These are phyloP conservation scores for Arabis alpina DNA, from an alignment of 345 rosid genomes.

Conservation along the genomic window DNA sequence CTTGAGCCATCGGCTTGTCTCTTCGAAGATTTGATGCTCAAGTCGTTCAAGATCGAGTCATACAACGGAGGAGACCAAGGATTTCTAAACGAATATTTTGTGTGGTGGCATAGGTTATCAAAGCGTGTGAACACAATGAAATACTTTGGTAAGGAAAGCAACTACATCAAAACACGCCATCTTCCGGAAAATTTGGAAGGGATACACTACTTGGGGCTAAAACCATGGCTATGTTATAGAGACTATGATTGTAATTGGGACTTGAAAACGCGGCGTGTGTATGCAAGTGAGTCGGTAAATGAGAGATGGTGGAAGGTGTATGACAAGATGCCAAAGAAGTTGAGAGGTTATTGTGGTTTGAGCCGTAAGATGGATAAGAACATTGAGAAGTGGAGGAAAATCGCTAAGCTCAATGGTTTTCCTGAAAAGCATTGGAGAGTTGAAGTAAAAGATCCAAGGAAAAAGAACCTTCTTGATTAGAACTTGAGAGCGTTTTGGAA, in stretches of 20 bases:
- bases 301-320: conserved; percentile 74
- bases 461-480: conserved; percentile 33
- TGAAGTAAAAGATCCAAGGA: conserved; percentile 57
- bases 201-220: conserved; percentile 74
- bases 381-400: conserved; percentile 59
- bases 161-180: not conserved
- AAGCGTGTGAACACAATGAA: conserved; percentile 56
- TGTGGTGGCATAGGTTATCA: conserved; percentile 91
- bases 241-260: conserved; percentile 98
- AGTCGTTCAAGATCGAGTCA: conserved; percentile 47
- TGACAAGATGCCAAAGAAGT: conserved; percentile 62
- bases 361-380: conserved; percentile 45
- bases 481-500: not conserved
- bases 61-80: conserved; percentile 96
- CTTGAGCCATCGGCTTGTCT: conserved; percentile 78
- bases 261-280: conserved; percentile 40
- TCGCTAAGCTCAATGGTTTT: conserved; percentile 47
- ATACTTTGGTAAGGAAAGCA: conserved; percentile 37
- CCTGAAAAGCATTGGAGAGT: conserved; percentile 68
- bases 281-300: conserved; percentile 72
- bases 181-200: conserved; percentile 38
- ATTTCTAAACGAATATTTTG: conserved; percentile 70
- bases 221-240: conserved; percentile 92
- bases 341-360: conserved; percentile 62
- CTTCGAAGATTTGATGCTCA: conserved; percentile 61